phyloP scores from a whole-genome alignment of 495 filamentous ascomycete genomes.

The Talaromyces borbonicus region DNA sequence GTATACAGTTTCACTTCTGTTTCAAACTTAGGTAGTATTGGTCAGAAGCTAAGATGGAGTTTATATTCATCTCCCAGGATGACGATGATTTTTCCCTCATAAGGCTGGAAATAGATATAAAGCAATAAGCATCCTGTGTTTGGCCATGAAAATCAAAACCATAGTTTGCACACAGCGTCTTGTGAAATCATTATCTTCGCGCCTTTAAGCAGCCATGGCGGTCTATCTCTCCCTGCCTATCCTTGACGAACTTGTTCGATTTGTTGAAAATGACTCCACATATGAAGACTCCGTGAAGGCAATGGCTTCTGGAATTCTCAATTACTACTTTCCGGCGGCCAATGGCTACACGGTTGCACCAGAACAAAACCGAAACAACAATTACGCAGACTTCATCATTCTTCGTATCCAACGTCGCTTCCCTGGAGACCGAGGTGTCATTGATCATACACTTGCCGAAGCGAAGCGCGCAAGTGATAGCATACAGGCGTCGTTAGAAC shows the following conservation, averaged over 20 bases:
- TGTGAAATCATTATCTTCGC: too few relatives aligned
- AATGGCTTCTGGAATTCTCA: slow-evolving; percentile 2
- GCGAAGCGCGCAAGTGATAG: too few relatives aligned
- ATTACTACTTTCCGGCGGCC: slow-evolving; percentile 4
- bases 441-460: slow-evolving; percentile 9
- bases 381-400: slow-evolving; percentile 4
- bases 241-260: neutral
- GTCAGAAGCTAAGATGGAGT: too few relatives aligned
- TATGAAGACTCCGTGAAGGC: slow-evolving; percentile 9
- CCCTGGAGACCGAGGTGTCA: slow-evolving; percentile 1
- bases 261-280: slow-evolving; percentile 1
- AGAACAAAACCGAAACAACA: slow-evolving; percentile 5
- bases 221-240: neutral
- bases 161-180: too few relatives aligned
- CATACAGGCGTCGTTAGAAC: slow-evolving; percentile 5
- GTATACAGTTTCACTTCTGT: too few relatives aligned
- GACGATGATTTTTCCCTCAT: too few relatives aligned
- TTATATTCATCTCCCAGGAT: too few relatives aligned
- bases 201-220: too few relatives aligned
- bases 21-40: too few relatives aligned
- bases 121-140: too few relatives aligned
- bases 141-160: too few relatives aligned
- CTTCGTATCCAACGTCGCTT: slow-evolving; percentile 6
- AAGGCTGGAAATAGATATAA: too few relatives aligned
- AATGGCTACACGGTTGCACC: slow-evolving; percentile 6